phyloP scores from a whole-genome alignment of 2,329 filamentous ascomycete species.

The Penicillium sp. region DNA sequence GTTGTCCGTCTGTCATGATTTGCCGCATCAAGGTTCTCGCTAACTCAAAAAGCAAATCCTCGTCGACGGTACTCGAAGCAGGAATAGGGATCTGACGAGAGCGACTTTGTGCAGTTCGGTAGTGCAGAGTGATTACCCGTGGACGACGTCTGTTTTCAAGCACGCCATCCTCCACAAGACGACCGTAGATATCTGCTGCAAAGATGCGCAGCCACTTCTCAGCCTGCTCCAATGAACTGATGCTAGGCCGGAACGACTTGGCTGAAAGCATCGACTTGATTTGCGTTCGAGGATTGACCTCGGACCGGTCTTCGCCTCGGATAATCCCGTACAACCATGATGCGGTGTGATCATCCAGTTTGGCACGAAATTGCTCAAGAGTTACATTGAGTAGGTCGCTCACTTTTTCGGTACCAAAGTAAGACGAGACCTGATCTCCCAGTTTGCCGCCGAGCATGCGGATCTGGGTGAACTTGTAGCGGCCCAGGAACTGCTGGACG shows the following conservation, averaged over 20 bases:
- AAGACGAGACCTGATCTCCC: constrained; percentile 79
- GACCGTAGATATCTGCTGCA: constrained; percentile 83
- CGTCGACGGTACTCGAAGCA: constrained; percentile 71
- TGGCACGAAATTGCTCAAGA: constrained; percentile 73
- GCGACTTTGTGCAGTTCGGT: constrained; percentile 71
- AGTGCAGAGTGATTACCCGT: constrained; percentile 81
- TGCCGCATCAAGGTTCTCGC: constrained; percentile 76
- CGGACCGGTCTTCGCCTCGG: constrained; percentile 80
- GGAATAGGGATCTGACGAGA: constrained; percentile 79
- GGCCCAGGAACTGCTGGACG: constrained; percentile 72
- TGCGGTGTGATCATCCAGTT: constrained; percentile 80
- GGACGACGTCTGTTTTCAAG: constrained; percentile 84
- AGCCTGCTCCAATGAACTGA: constrained; percentile 76
- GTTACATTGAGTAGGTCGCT: constrained; percentile 72
- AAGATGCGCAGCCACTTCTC: constrained; percentile 88
- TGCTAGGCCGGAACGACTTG: constrained; percentile 87
- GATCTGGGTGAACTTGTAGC: constrained; percentile 93
- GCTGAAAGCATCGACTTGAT: constrained; percentile 98
- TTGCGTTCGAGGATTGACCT: constrained; percentile 86
- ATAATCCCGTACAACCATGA: constrained; percentile 83
- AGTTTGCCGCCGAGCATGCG: constrained; percentile 93
- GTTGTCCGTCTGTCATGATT: constrained; percentile 72
- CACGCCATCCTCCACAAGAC: constrained; percentile 87
- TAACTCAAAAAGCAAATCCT: constrained; percentile 71
- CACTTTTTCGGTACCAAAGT: constrained; percentile 79